Percentiles rank a stretch among this genome's conserved stretches.
phyloP scores from a whole-genome alignment of 768 basidiomycete genomes.

The Scleroderma citrinum region DNA sequence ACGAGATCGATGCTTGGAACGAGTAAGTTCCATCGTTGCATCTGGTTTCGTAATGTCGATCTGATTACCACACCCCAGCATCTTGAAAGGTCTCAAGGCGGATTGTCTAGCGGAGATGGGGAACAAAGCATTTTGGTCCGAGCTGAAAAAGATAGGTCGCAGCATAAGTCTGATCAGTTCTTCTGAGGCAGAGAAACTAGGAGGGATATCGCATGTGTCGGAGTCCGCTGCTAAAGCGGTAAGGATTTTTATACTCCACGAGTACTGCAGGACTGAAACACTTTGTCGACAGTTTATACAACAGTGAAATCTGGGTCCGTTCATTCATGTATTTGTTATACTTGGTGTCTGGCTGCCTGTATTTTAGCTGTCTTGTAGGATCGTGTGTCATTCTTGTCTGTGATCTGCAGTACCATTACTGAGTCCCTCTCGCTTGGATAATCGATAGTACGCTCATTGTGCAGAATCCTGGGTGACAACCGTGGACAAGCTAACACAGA shows the following conservation, averaged over 20 bases:
- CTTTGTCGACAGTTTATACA: slow-evolving; percentile 18
- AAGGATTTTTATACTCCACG: slow-evolving; percentile 11
- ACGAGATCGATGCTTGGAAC: slow-evolving; percentile 84
- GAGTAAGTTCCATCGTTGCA: slow-evolving; percentile 34
- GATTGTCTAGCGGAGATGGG: slow-evolving; percentile 51
- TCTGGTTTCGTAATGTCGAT: neutral
- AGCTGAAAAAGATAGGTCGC: slow-evolving; percentile 45
- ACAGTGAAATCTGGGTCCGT: slow-evolving; percentile 10
- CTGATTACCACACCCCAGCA: slow-evolving; percentile 35
- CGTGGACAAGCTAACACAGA: too few relatives aligned
- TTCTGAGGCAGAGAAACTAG: slow-evolving; percentile 53
- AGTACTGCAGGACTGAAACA: neutral
- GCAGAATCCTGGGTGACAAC: too few relatives aligned
- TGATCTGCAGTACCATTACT: too few relatives aligned
- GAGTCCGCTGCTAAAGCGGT: slow-evolving; percentile 55
- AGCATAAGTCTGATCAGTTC: slow-evolving; percentile 55
- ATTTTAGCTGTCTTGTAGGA: too few relatives aligned
- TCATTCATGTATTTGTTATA: too few relatives aligned
- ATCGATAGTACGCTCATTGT: too few relatives aligned
- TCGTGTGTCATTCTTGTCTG: too few relatives aligned
- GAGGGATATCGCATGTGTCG: slow-evolving; percentile 50
- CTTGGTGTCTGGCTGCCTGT: too few relatives aligned
- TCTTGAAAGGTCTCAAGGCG: slow-evolving; percentile 52
- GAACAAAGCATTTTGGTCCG: slow-evolving; percentile 64
- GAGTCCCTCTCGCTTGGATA: too few relatives aligned